phyloP scores from a whole-genome alignment of 805 yeast species.

The Zygosaccharomyces bailii region DNA sequence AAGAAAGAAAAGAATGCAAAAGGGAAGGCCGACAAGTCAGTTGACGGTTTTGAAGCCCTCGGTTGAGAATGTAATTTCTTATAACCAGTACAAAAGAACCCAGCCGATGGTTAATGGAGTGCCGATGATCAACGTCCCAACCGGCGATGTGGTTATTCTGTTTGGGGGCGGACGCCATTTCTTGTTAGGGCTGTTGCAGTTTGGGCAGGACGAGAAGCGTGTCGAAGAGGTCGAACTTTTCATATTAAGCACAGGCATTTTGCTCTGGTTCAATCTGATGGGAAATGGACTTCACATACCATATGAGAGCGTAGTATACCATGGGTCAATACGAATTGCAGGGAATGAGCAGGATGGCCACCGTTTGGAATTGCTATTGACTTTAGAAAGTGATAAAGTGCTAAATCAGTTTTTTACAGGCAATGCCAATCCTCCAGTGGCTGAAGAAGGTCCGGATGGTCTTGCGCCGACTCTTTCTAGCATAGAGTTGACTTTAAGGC shows the following conservation, averaged over 20 bases:
- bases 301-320: slow-evolving; percentile 34
- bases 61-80: slow-evolving; percentile 38
- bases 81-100: slow-evolving; percentile 28
- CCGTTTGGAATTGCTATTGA: slow-evolving; percentile 25
- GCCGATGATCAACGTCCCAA: slow-evolving; percentile 15
- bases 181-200: slow-evolving; percentile 21
- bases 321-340: slow-evolving; percentile 25
- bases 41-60: slow-evolving; percentile 35
- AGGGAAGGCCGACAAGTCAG: slow-evolving; percentile 21
- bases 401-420: slow-evolving; percentile 26
- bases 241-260: slow-evolving; percentile 36
- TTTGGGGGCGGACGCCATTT: slow-evolving; percentile 44
- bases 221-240: slow-evolving; percentile 36
- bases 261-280: slow-evolving; percentile 40
- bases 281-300: slow-evolving; percentile 40
- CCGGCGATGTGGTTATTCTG: slow-evolving; percentile 33
- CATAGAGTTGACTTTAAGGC: slow-evolving; percentile 37
- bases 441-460: slow-evolving; percentile 1
- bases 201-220: slow-evolving; percentile 7
- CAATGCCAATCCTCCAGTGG: slow-evolving; percentile 1
- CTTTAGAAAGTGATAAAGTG: slow-evolving; percentile 29
- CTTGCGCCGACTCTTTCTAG: slow-evolving; percentile 19
- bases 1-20: slow-evolving; percentile 8
- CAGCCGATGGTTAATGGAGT: slow-evolving; percentile 26
- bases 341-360: slow-evolving; percentile 27